A percentile compares a stretch with the other conserved stretches of the same genome.
These are phyloP conservation scores for Porpolomopsis calyptriformis DNA, from an alignment of 768 basidiomycete genomes.

Conservation along the genomic window DNA sequence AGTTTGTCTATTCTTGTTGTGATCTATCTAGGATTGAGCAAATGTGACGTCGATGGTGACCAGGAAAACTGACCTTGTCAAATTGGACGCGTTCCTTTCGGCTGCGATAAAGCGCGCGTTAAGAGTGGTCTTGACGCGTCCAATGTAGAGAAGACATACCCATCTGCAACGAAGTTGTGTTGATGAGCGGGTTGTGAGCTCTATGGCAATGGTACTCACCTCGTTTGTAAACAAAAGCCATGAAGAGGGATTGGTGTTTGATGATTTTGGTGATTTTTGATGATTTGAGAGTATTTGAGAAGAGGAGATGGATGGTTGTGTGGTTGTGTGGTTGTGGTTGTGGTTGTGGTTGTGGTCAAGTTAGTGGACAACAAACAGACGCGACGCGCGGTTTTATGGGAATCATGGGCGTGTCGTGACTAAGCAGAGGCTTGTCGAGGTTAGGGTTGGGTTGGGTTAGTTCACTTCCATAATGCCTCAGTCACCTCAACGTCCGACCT, in stretches of 20 bases:
- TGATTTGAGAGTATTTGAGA: background rate
- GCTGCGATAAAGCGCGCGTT: constrained; percentile 25
- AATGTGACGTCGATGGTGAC: constrained; percentile 11
- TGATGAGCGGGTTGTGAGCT: background rate
- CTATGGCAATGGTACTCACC: constrained; percentile 14
- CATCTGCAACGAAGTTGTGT: constrained; percentile 26
- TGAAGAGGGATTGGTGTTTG: no score
- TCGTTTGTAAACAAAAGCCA: constrained; percentile 27
- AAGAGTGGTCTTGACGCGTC: constrained; percentile 23
- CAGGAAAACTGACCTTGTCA: constrained; percentile 61
- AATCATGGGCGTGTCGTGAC: constrained; percentile 3
- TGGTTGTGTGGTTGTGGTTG: no score
- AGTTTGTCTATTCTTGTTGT: constrained; percentile 82
- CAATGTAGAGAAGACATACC: constrained; percentile 29
- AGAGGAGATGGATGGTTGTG: background rate
- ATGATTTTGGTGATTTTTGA: background rate
- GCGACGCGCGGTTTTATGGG: constrained; percentile 5
- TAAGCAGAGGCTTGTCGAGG: background rate
- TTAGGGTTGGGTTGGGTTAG: background rate
- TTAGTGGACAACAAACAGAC: background rate
- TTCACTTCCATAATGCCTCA: background rate
- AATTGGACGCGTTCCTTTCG: constrained; percentile 91
- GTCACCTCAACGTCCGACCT: constrained; percentile 18
- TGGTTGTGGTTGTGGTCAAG: no score
- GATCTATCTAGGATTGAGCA: constrained; percentile 39